phyloP scores from a whole-genome alignment of 163 green algal species.

The Scenedesmus sp. region DNA sequence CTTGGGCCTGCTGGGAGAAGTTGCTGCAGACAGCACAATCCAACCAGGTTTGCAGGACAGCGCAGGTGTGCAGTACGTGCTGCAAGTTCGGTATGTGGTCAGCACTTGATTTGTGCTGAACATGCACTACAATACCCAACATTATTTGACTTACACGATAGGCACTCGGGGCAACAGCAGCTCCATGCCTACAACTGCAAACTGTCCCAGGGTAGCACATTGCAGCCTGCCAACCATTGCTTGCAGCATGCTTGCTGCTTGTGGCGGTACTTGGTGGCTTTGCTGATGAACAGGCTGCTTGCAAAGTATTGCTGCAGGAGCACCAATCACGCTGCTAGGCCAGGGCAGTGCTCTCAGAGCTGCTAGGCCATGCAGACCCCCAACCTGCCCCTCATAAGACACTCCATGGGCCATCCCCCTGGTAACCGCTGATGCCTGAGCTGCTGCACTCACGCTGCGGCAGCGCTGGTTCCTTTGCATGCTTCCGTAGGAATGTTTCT shows the following conservation, averaged over 20 bases:
- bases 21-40: slow-evolving; percentile 56
- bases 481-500: slow-evolving; percentile 61
- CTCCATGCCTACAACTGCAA: background rate
- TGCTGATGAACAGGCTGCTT: background rate
- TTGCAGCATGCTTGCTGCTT: background rate
- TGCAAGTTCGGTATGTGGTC: no score
- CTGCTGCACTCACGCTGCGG: slow-evolving; percentile 72
- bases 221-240: background rate
- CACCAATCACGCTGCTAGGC: background rate
- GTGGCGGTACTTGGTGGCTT: background rate
- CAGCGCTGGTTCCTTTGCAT: slow-evolving; percentile 77
- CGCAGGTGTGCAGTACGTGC: background rate
- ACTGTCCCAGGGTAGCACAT: background rate
- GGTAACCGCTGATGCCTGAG: background rate
- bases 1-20: slow-evolving; percentile 66
- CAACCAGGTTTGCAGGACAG: background rate
- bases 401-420: background rate
- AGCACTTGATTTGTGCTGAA: no score
- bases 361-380: background rate
- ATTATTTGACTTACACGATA: no score
- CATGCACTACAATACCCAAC: no score
- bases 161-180: background rate
- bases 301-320: background rate
- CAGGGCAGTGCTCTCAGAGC: background rate
- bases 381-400: background rate